A percentile compares a stretch with the other conserved stretches of the same genome.
Evolutionary conservation across 768 basidiomycete genomes (phyloP).

Genomic region (Serendipita vermifera): DNA sequence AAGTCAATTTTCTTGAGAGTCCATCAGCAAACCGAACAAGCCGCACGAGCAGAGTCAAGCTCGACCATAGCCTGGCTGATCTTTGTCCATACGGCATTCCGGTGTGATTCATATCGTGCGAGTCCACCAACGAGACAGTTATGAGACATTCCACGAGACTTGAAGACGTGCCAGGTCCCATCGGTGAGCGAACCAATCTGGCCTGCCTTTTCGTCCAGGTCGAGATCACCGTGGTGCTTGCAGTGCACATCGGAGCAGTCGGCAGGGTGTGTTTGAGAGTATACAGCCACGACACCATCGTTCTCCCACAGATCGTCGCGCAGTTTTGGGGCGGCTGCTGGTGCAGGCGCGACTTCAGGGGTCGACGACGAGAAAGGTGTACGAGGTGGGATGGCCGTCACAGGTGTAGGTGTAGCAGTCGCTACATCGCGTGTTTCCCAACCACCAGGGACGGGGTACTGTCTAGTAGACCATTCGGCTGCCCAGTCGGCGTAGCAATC

Average conservation of each 20-base stretch:
- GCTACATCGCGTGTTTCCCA: too few species aligned
- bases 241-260: slow-evolving; percentile 20
- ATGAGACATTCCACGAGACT: neutral
- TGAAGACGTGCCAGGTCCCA: neutral
- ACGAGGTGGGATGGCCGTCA: neutral
- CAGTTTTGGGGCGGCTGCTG: slow-evolving; percentile 11
- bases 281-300: slow-evolving; percentile 38
- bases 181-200: neutral
- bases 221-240: neutral
- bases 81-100: neutral
- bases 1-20: too few species aligned
- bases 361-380: neutral
- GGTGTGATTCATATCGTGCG: neutral
- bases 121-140: neutral
- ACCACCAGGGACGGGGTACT: too few species aligned
- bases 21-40: neutral
- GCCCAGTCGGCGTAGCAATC: neutral
- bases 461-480: too few species aligned
- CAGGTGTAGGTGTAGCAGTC: neutral
- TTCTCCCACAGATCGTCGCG: slow-evolving; percentile 30
- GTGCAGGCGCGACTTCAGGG: neutral
- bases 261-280: slow-evolving; percentile 40
- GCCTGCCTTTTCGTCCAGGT: neutral
- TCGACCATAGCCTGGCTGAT: neutral
- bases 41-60: neutral